Percentiles rank a stretch among this genome's conserved stretches.
Conservation (phyloP, 495 filamentous ascomycete species). For the Neurospora sp. region DNA sequence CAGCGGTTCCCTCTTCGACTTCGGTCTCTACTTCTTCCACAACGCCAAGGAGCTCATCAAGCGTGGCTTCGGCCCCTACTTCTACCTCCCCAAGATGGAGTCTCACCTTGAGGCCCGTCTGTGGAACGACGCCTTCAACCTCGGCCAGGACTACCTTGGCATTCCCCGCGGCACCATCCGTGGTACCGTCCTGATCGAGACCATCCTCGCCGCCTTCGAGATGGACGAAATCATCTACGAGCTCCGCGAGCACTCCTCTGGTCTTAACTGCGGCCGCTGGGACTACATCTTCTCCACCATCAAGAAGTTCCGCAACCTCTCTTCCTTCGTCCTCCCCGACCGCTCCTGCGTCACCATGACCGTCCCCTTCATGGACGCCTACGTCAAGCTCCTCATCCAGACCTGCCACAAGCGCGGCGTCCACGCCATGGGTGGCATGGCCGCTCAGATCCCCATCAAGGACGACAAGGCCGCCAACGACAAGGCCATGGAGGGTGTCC, state of each 20-base stretch:
- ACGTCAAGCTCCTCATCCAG: slow-evolving; percentile 90
- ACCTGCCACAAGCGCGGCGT: slow-evolving; percentile 93
- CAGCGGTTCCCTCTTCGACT: slow-evolving; percentile 89
- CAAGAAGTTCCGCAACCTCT: slow-evolving; percentile 97
- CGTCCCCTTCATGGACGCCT: slow-evolving; percentile 96
- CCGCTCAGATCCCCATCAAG: slow-evolving; percentile 98
- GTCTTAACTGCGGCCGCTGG: slow-evolving; percentile 97
- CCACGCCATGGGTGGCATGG: slow-evolving; percentile 99
- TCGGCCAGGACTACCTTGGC: slow-evolving; percentile 84
- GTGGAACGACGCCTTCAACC: slow-evolving; percentile 99
- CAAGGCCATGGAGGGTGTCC: slow-evolving; percentile 86
- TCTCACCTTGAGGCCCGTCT: slow-evolving; percentile 92
- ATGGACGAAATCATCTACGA: slow-evolving; percentile 99
- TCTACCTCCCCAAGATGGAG: slow-evolving; percentile 99
- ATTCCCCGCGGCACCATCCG: slow-evolving; percentile 88
- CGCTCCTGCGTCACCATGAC: slow-evolving; percentile 93
- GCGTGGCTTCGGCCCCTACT: slow-evolving; percentile 85
- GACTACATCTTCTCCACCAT: slow-evolving; percentile 99
- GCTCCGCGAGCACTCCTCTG: slow-evolving; percentile 90
- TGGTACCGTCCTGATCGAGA: slow-evolving; percentile 95
- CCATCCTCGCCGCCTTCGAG: slow-evolving; percentile 96
- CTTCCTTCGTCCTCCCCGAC: slow-evolving; percentile 88
- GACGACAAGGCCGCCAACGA: slow-evolving; percentile 83
- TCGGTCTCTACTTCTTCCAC: slow-evolving; percentile 99
- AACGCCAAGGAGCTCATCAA: slow-evolving; percentile 85